Percentiles rank a stretch among this genome's conserved stretches.
These are phyloP conservation scores for Agaricus sinodeliciosus DNA, from an alignment of 768 basidiomycete genomes.

Conservation along the genomic window DNA sequence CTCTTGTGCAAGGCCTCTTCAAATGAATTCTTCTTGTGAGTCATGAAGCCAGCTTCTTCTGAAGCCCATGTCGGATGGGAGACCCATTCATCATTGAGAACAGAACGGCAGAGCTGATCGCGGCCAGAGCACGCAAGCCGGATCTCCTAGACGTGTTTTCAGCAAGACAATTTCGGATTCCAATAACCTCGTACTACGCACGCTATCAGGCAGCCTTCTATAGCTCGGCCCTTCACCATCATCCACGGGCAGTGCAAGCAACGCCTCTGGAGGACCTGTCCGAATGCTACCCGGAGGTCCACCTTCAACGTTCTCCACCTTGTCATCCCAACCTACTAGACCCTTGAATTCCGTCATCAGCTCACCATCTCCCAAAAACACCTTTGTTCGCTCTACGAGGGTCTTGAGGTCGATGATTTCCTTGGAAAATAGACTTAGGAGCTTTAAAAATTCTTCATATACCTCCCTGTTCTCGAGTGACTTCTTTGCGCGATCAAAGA, in stretches of 20 bases:
- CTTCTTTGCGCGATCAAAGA: constrained; percentile 92
- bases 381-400: constrained; percentile 72
- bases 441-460: constrained; percentile 92
- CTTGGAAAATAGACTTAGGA: constrained; percentile 84
- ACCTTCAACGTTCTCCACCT: constrained; percentile 49
- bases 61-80: constrained; percentile 98
- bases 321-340: constrained; percentile 74
- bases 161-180: neutral
- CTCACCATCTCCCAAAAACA: constrained; percentile 78
- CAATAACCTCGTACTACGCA: constrained; percentile 36
- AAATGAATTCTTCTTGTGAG: constrained; percentile 95
- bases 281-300: constrained; percentile 77
- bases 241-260: constrained; percentile 72
- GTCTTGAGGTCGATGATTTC: constrained; percentile 86
- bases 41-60: constrained; percentile 89
- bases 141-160: constrained; percentile 57
- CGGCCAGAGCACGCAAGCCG: constrained; percentile 89
- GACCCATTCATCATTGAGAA: constrained; percentile 97
- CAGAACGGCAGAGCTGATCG: constrained; percentile 90
- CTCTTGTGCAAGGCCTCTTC: constrained; percentile 95
- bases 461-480: constrained; percentile 66
- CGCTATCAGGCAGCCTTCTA: constrained; percentile 79
- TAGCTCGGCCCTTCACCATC: constrained; percentile 93
- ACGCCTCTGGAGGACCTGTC: constrained; percentile 68
- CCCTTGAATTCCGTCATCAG: constrained; percentile 82